Conservation (phyloP, 345 rosid species). For the Raphanus sativus region DNA sequence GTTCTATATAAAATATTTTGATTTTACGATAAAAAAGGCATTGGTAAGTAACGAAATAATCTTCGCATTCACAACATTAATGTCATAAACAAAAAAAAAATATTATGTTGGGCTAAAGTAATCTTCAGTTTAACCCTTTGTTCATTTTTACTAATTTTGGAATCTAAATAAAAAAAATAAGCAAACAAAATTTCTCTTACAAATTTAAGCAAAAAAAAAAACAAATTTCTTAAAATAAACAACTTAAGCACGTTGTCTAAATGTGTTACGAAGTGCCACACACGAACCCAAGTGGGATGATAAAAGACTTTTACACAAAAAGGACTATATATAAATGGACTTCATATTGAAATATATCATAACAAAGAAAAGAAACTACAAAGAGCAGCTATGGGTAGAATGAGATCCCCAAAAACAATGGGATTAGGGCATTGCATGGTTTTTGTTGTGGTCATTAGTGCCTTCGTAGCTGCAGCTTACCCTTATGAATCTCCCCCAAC, state of each 20-base stretch:
- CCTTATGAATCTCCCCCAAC: conserved; percentile 3
- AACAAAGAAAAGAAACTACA: background rate
- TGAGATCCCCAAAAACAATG: conserved; percentile 11
- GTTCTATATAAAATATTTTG: too few species aligned
- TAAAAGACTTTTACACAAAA: background rate
- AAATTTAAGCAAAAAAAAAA: too few species aligned
- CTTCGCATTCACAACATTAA: background rate
- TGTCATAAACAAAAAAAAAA: background rate
- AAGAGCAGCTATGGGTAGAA: background rate
- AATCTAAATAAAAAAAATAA: background rate
- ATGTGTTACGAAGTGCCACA: conserved; percentile 13
- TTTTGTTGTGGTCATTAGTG: conserved; percentile 9
- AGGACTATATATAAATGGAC: background rate
- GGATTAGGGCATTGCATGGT: conserved; percentile 5
- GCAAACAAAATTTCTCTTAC: background rate
- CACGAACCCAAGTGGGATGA: conserved; percentile 8
- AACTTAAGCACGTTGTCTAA: conserved; percentile 2
- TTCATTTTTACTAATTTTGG: background rate
- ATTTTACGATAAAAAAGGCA: too few species aligned
- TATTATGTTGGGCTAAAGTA: background rate
- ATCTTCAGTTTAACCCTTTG: background rate
- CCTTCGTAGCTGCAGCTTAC: conserved; percentile 9
- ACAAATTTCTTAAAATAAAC: conserved; percentile 4
- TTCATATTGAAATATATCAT: conserved; percentile 2
- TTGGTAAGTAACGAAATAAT: background rate